phyloP scores from a whole-genome alignment of 1,284 basidiomycete genomes.

The Melampsora abietis-canadensis region DNA sequence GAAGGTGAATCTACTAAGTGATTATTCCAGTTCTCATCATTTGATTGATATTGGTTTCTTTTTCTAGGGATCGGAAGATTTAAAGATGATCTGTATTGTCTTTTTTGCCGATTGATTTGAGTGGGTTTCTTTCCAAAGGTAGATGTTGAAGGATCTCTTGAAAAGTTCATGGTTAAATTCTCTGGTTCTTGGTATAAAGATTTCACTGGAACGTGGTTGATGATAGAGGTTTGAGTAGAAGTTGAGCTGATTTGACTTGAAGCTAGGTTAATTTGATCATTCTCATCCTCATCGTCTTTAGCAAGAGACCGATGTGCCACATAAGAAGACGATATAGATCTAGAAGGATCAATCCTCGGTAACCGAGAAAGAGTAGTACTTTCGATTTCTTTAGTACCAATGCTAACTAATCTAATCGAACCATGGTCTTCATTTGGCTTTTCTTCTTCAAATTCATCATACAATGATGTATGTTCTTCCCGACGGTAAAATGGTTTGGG shows the following conservation, averaged over 20 bases:
- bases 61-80: too few relatives aligned
- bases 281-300: background rate
- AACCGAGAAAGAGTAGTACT: background rate
- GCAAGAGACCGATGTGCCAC: background rate
- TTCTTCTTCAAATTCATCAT: background rate
- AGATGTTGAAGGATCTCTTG: too few relatives aligned
- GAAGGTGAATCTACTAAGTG: too few relatives aligned
- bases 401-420: background rate
- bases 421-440: background rate
- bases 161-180: too few relatives aligned
- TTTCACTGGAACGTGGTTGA: background rate
- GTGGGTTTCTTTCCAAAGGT: too few relatives aligned
- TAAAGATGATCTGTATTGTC: too few relatives aligned
- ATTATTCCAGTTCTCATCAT: too few relatives aligned
- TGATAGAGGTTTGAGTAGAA: background rate
- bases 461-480: background rate
- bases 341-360: background rate
- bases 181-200: background rate
- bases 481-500: background rate
- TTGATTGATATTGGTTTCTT: too few relatives aligned
- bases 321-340: background rate
- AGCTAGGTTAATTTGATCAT: background rate
- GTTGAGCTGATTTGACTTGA: background rate
- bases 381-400: background rate
- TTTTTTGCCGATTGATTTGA: too few relatives aligned